Base-by-base conservation (phyloP, 345 rosid genomes). In the Brassica incana region DNA sequence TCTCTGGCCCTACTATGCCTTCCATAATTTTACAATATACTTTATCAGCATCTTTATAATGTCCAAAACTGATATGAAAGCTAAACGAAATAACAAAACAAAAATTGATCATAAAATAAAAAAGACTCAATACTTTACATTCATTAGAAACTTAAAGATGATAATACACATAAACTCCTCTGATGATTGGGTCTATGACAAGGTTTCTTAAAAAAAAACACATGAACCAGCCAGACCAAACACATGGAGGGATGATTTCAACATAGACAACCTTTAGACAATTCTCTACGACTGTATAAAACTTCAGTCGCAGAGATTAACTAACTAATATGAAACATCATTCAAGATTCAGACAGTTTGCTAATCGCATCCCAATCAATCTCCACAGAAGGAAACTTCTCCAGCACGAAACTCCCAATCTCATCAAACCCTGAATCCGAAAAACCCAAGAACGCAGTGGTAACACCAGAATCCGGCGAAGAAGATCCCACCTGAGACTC, bases 281-380 rank as follows among this genome's bases (percentile, higher is more conserved):
- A 30, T 66, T 64, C 82, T 81, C 94, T 77, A 83, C 90, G 87
- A 88, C 77, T 82, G 85, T 78, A 62, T 64, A 79, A 89, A 91
- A 87, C 69, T 71, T 84, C 80, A 83, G 88, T 83, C 78, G 89
- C 83, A 88, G 87, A 88, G 85, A 77, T 67, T 43, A 72, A 29
- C 68, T 72, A 66, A 70, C 67, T 72, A 71, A 18, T 20, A 56
- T 1, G 15, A 78, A 29, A 72, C 84, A 59, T 75, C 80, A 71
- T 67, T 70, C 15, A 82, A 69, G 72, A 80, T 73, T 85, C 88
- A 23, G 85, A 86, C 73, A 79, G 79, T 76, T 85, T 85, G 45
- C 83, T 82, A 40, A 90, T 88, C 1, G 92, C 92, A 74, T 88
- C 94, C 97, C 97, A 92, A 69, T 94, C 98, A 35, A 94, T 94